Evolutionary conservation across 495 filamentous ascomycete species (phyloP).

Genomic region (Penicillium daleae): DNA sequence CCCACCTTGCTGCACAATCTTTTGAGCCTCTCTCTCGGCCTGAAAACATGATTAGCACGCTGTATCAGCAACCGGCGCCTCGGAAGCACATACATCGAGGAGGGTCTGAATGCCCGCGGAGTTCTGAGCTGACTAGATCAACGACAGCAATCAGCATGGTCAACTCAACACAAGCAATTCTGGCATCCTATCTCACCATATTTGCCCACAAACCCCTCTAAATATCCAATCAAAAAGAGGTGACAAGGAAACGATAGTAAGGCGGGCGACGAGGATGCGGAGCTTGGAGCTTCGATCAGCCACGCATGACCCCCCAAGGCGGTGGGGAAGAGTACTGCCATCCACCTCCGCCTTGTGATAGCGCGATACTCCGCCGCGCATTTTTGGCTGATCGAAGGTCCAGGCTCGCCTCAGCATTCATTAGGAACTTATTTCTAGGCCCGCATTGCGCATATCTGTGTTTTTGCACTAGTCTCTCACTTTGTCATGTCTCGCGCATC

Average conservation of each 20-base stretch:
- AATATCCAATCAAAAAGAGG: slow-evolving; percentile 17
- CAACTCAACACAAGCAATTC: background rate
- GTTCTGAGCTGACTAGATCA: slow-evolving; percentile 88
- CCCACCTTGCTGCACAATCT: slow-evolving; percentile 94
- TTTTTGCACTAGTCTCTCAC: background rate
- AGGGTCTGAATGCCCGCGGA: slow-evolving; percentile 97
- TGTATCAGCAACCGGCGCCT: background rate
- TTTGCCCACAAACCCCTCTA: slow-evolving; percentile 29
- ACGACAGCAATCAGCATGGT: slow-evolving; percentile 33
- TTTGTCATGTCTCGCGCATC: slow-evolving; percentile 81
- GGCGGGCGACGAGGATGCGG: slow-evolving; percentile 32
- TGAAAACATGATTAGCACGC: slow-evolving; percentile 47
- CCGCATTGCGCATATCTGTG: background rate
- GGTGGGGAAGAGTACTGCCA: slow-evolving; percentile 40
- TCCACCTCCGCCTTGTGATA: slow-evolving; percentile 38
- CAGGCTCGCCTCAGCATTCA: background rate
- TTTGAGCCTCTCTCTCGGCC: slow-evolving; percentile 98
- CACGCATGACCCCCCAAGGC: slow-evolving; percentile 45
- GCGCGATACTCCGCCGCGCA: slow-evolving; percentile 31
- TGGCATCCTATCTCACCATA: slow-evolving; percentile 38
- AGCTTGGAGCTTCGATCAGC: slow-evolving; percentile 45
- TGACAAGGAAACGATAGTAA: slow-evolving; percentile 21
- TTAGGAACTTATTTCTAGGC: slow-evolving; percentile 4
- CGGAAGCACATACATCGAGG: slow-evolving; percentile 78
- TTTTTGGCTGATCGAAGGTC: slow-evolving; percentile 15